phyloP scores from a whole-genome alignment of 495 filamentous ascomycete species.

The Venustampulla echinocandica region DNA sequence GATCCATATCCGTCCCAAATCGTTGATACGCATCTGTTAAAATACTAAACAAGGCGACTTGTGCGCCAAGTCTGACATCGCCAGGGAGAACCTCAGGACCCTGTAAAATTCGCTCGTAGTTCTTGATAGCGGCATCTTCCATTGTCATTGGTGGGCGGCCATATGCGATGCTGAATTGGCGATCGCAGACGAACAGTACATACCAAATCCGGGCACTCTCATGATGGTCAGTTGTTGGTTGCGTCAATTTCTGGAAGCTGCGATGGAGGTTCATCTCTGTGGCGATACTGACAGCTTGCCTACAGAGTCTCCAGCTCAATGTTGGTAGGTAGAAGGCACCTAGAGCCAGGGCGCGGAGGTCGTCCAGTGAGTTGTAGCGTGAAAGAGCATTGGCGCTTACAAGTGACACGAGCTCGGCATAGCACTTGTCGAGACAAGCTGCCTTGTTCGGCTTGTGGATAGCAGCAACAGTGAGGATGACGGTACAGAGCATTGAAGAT shows the following conservation, averaged over 20 bases:
- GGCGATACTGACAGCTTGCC: constrained; percentile 33
- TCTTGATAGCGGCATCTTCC: constrained; percentile 39
- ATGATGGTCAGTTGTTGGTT: constrained; percentile 36
- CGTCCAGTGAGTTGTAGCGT: background rate
- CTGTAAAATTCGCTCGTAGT: constrained; percentile 44
- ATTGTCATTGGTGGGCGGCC: constrained; percentile 25
- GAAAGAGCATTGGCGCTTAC: background rate
- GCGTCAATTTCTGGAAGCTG: constrained; percentile 38
- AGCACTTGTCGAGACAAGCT: constrained; percentile 33
- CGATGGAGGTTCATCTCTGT: constrained; percentile 33
- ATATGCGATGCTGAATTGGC: constrained; percentile 37
- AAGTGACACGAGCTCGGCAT: no score
- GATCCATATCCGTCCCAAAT: constrained; percentile 48
- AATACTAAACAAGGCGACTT: constrained; percentile 50
- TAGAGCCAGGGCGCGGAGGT: no score
- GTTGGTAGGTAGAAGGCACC: no score
- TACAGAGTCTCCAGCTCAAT: constrained; percentile 30
- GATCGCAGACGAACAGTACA: constrained; percentile 34
- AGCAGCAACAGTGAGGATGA: constrained; percentile 31
- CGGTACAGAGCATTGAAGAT: constrained; percentile 27
- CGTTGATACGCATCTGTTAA: constrained; percentile 48
- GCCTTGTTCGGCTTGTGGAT: constrained; percentile 29
- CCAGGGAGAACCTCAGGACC: constrained; percentile 38
- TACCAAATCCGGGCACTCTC: constrained; percentile 32
- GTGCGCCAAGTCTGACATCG: constrained; percentile 45